Percentiles rank a stretch among this genome's conserved stretches.
phyloP scores from a whole-genome alignment of 2,329 filamentous ascomycete species.

The Calonectria pseudoreteaudii region DNA sequence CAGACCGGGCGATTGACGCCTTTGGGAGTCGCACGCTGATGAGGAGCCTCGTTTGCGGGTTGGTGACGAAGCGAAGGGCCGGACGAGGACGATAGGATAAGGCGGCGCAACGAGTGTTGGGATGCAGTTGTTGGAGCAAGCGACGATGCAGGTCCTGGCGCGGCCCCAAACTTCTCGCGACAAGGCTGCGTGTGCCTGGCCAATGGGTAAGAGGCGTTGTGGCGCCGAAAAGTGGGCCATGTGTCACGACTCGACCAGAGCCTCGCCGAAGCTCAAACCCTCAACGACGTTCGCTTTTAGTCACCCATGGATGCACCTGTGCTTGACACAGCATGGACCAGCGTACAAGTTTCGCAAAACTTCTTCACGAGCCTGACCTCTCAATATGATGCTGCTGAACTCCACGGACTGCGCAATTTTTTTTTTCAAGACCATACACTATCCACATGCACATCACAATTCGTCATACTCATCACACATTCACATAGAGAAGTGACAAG shows the following conservation, averaged over 20 bases:
- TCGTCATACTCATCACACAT: not conserved
- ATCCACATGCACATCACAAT: not conserved
- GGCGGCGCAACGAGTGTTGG: conserved; percentile 38
- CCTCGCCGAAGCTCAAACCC: not conserved
- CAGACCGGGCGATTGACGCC: conserved; percentile 33
- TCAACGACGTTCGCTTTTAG: not conserved
- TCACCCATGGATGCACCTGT: not conserved
- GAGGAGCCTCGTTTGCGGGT: not conserved
- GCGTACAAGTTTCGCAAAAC: not conserved
- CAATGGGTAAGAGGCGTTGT: conserved; percentile 38
- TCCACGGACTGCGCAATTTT: not conserved
- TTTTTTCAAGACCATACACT: not conserved
- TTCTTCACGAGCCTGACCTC: not conserved
- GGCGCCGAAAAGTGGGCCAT: conserved; percentile 34
- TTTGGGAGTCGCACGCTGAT: conserved; percentile 15
- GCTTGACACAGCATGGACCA: not conserved
- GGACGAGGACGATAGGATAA: conserved; percentile 29
- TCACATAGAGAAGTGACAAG: not conserved
- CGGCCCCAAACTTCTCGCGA: conserved; percentile 54
- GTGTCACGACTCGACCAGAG: conserved; percentile 1
- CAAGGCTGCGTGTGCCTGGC: conserved; percentile 44
- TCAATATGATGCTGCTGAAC: not conserved
- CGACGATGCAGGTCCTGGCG: conserved; percentile 34
- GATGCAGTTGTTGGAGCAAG: conserved; percentile 37
- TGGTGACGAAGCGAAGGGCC: conserved; percentile 19